phyloP scores from a whole-genome alignment of 2,329 filamentous ascomycete species.

The Incumbomyces delicatus region DNA sequence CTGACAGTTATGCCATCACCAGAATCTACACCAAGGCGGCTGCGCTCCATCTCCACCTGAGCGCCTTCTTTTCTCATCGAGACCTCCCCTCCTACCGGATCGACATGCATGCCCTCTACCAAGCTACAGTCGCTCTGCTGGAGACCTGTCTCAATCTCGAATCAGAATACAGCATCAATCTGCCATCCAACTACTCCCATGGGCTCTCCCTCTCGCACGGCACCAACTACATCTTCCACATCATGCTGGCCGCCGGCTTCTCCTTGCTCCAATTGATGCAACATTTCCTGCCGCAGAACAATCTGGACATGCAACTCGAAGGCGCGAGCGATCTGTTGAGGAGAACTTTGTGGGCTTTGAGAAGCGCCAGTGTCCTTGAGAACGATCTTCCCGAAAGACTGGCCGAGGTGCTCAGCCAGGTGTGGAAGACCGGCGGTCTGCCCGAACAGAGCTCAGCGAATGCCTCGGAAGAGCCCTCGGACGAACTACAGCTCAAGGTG shows the following conservation, averaged over 20 bases:
- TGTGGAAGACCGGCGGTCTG: slow-evolving; percentile 45
- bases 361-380: slow-evolving; percentile 49
- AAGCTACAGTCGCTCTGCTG: slow-evolving; percentile 37
- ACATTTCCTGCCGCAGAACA: slow-evolving; percentile 50
- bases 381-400: slow-evolving; percentile 57
- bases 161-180: slow-evolving; percentile 28
- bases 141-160: slow-evolving; percentile 37
- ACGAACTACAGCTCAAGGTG: slow-evolving; percentile 50
- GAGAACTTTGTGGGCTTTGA: slow-evolving; percentile 48
- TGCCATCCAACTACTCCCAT: slow-evolving; percentile 20
- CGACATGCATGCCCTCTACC: slow-evolving; percentile 36
- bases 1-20: slow-evolving; percentile 34
- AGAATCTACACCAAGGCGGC: slow-evolving; percentile 38
- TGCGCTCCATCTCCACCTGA: slow-evolving; percentile 39
- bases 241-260: slow-evolving; percentile 56
- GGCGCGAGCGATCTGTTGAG: slow-evolving; percentile 49
- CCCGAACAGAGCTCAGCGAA: slow-evolving; percentile 7
- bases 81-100: slow-evolving; percentile 36
- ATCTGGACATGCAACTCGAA: slow-evolving; percentile 33
- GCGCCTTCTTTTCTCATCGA: slow-evolving; percentile 41
- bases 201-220: slow-evolving; percentile 42
- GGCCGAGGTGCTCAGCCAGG: slow-evolving; percentile 55
- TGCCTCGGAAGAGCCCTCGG: slow-evolving; percentile 20
- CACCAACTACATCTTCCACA: slow-evolving; percentile 56
- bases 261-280: slow-evolving; percentile 57